Evolutionary conservation across 1,139 yeast species (phyloP).

Genomic region (Candida glucosophila): DNA sequence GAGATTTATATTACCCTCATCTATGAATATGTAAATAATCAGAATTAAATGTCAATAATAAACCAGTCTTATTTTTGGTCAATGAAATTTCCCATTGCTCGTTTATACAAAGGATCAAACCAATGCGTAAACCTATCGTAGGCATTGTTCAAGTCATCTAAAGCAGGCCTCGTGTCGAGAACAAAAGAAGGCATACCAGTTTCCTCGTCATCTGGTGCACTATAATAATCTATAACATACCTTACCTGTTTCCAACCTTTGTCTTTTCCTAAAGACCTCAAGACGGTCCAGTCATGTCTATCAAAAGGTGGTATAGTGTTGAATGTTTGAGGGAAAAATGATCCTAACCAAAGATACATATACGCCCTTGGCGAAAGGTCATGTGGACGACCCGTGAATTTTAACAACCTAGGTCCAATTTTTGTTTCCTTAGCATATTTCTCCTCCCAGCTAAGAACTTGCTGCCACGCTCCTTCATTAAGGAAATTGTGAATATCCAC

Average conservation of each 20-base stretch:
- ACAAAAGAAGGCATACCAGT: slow-evolving; percentile 86
- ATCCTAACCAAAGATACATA: slow-evolving; percentile 56
- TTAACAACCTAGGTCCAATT: slow-evolving; percentile 65
- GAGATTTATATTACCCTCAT: slow-evolving; percentile 3
- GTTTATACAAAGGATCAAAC: slow-evolving; percentile 33
- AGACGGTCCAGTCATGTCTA: slow-evolving; percentile 97
- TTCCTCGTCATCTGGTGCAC: slow-evolving; percentile 84
- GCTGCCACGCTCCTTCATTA: slow-evolving; percentile 98
- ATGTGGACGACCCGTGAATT: slow-evolving; percentile 89
- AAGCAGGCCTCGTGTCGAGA: slow-evolving; percentile 92
- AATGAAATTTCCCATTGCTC: slow-evolving; percentile 37
- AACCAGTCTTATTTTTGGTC: too few species aligned
- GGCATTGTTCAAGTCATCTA: slow-evolving; percentile 59
- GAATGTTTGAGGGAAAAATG: slow-evolving; percentile 63
- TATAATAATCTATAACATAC: slow-evolving; percentile 90
- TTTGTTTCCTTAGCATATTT: slow-evolving; percentile 41
- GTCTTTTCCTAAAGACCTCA: slow-evolving; percentile 50
- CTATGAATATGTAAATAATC: too few species aligned
- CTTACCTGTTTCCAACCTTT: slow-evolving; percentile 51
- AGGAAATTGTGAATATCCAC: slow-evolving; percentile 93
- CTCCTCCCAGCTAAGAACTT: slow-evolving; percentile 85
- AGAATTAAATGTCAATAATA: too few species aligned
- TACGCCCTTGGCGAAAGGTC: slow-evolving; percentile 86
- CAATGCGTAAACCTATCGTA: slow-evolving; percentile 55
- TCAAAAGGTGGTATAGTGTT: slow-evolving; percentile 87